Evolutionary conservation across 805 yeast genomes (phyloP), one percentile per base, ranked within the genome.

Genomic region (Pichia paraexigua): DNA sequence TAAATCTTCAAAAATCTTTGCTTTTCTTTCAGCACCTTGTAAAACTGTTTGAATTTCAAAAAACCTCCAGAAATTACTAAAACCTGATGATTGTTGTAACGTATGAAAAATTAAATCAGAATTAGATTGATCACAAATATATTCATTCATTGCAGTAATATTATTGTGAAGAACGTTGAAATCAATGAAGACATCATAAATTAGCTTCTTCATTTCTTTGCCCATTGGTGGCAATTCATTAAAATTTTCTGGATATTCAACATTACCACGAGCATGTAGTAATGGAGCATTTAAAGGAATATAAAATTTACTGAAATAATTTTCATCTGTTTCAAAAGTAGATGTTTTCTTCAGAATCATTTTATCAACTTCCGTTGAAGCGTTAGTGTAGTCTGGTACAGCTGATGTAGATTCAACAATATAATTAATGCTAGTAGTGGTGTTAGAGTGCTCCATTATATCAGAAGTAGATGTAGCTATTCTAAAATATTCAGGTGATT

Each of bases 101-200:
- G 68, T 58, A 48, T 67, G 68, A 10, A 30, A 45, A 10, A 56
- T 46, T 12, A 58, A 21, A 5, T 50, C 50, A 1, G 48, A 50
- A 17, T 57, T 46, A 6, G 53, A 30, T 27, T 69, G 70, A 42
- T 61, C 64, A 4, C 32, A 22, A 17, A 69, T 32, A 43, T 61
- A 69, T 8, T 37, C 49, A n/a, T 53, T 56, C 20, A 63, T 41
- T 2, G 53, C 39, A 17, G 25, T 24, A 3, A 61, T 43, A 45
- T 68, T 69, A 43, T 49, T 47, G 3, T 51, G 39, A 35, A 69
- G 44, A 9, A 65, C 52, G 15, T 52, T 56, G 27, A 69, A 56
- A 28, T 67, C 63, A 11, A 69, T 64, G 11, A 65, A 67, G 1
- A 59, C 56, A 48, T 64, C 68, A 47, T 65, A 65, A 17, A 57